Conservation (phyloP, 495 filamentous ascomycete species). For the Penicillium pancosmium region DNA sequence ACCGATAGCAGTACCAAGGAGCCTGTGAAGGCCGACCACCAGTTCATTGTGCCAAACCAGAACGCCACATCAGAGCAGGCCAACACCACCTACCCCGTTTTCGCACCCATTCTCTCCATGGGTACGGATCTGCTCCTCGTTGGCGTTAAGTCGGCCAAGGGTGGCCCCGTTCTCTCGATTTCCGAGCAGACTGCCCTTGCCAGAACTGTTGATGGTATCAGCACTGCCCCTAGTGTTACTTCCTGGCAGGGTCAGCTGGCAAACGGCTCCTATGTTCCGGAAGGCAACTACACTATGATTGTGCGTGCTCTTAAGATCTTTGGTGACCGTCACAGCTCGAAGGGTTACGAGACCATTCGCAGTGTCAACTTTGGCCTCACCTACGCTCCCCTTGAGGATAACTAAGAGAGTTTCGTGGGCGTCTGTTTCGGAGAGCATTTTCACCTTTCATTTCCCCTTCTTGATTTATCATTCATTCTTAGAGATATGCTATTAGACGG, state of each 20-base stretch:
- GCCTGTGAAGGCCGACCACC: slow-evolving; percentile 10
- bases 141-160: slow-evolving; percentile 26
- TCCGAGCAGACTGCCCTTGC: neutral
- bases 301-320: slow-evolving; percentile 29
- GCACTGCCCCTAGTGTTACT: neutral
- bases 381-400: neutral
- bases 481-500: too few species aligned
- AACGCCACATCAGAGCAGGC: neutral
- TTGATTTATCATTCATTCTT: too few species aligned
- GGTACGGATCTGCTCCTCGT: slow-evolving; percentile 23
- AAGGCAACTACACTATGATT: slow-evolving; percentile 29
- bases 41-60: neutral
- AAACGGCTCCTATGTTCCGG: slow-evolving; percentile 30
- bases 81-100: slow-evolving; percentile 18
- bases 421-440: neutral
- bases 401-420: neutral
- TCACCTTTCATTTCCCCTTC: too few species aligned
- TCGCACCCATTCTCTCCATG: slow-evolving; percentile 25
- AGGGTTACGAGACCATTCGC: slow-evolving; percentile 23
- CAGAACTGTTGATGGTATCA: neutral
- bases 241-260: slow-evolving; percentile 26
- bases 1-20: slow-evolving; percentile 8
- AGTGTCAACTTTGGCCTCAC: slow-evolving; percentile 15
- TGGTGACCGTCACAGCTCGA: slow-evolving; percentile 12
- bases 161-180: neutral